Percentiles rank a stretch among this genome's conserved stretches.
These are phyloP conservation scores for Podospora pseudoanserina DNA, from an alignment of 495 filamentous ascomycete species.

Conservation along the genomic window DNA sequence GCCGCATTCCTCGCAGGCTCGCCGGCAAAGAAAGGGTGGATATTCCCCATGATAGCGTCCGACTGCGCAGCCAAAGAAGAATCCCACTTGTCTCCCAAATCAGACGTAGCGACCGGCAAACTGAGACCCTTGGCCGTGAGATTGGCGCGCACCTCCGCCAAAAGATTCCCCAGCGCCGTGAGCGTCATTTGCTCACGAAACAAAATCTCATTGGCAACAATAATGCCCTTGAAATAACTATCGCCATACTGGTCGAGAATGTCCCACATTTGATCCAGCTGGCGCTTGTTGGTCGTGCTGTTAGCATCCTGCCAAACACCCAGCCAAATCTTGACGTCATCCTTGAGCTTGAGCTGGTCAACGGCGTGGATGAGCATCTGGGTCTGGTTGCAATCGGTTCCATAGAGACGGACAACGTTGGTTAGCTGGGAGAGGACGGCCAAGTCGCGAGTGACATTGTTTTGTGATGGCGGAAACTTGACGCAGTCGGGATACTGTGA, in stretches of 20 bases:
- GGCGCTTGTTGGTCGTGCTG: slow-evolving; percentile 74
- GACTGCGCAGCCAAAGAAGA: slow-evolving; percentile 59
- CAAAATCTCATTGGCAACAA: slow-evolving; percentile 92
- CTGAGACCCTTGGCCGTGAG: slow-evolving; percentile 61
- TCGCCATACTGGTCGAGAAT: slow-evolving; percentile 67
- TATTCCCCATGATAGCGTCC: slow-evolving; percentile 92
- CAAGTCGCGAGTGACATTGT: slow-evolving; percentile 89
- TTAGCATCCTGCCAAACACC: slow-evolving; percentile 93
- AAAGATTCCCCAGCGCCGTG: slow-evolving; percentile 58
- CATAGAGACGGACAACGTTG: slow-evolving; percentile 85
- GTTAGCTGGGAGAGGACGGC: slow-evolving; percentile 90
- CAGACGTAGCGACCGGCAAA: slow-evolving; percentile 80
- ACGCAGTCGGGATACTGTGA: slow-evolving; percentile 87
- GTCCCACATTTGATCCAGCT: slow-evolving; percentile 75
- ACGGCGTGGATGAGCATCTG: slow-evolving; percentile 89
- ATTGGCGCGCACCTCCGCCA: slow-evolving; percentile 66
- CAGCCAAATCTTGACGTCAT: slow-evolving; percentile 84
- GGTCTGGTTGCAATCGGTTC: slow-evolving; percentile 97
- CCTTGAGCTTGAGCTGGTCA: slow-evolving; percentile 63
- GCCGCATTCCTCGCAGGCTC: slow-evolving; percentile 64
- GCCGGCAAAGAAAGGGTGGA: slow-evolving; percentile 95
- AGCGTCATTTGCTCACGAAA: slow-evolving; percentile 72
- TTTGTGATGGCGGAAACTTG: slow-evolving; percentile 73
- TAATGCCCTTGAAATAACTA: slow-evolving; percentile 73
- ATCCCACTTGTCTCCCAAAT: slow-evolving; percentile 89